Percentiles rank a stretch among this genome's conserved stretches.
These are phyloP conservation scores for Penicillium daleae DNA, from an alignment of 495 filamentous ascomycete genomes.

Conservation along the genomic window DNA sequence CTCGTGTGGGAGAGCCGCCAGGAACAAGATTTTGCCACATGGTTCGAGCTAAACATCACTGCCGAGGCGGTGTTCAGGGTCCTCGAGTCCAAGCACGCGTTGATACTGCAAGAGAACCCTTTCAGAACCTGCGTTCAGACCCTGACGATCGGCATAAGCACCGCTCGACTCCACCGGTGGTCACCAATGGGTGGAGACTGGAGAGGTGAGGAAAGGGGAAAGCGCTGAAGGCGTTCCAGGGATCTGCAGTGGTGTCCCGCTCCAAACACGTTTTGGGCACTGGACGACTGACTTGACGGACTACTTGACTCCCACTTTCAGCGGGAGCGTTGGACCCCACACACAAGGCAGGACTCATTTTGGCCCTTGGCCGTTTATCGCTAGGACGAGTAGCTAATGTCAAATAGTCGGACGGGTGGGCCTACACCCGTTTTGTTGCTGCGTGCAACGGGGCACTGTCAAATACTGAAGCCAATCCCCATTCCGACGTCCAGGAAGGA, in stretches of 20 bases:
- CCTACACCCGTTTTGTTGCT: background rate
- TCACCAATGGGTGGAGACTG: constrained; percentile 15
- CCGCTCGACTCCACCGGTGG: background rate
- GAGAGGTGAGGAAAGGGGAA: background rate
- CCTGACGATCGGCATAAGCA: constrained; percentile 20
- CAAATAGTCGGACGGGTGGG: constrained; percentile 22
- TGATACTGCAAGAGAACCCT: background rate
- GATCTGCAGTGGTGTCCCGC: constrained; percentile 24
- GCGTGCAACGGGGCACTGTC: too few relatives aligned
- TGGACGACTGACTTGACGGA: too few relatives aligned
- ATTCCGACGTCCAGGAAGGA: too few relatives aligned
- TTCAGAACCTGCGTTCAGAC: background rate
- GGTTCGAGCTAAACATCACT: constrained; percentile 13
- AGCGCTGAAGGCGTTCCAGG: constrained; percentile 8
- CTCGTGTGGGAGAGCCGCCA: background rate
- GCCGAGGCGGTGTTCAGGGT: constrained; percentile 2
- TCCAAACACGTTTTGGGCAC: constrained; percentile 1
- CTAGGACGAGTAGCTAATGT: constrained; percentile 9
- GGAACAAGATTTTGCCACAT: constrained; percentile 13
- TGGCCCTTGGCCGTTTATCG: constrained; percentile 3
- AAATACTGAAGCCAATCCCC: background rate
- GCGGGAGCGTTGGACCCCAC: constrained; percentile 15
- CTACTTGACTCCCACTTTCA: too few relatives aligned
- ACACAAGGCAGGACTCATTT: constrained; percentile 9
- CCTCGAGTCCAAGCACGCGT: constrained; percentile 18